Conservation (phyloP, 2,329 filamentous ascomycete genomes). For the Penicillium olsonii region DNA sequence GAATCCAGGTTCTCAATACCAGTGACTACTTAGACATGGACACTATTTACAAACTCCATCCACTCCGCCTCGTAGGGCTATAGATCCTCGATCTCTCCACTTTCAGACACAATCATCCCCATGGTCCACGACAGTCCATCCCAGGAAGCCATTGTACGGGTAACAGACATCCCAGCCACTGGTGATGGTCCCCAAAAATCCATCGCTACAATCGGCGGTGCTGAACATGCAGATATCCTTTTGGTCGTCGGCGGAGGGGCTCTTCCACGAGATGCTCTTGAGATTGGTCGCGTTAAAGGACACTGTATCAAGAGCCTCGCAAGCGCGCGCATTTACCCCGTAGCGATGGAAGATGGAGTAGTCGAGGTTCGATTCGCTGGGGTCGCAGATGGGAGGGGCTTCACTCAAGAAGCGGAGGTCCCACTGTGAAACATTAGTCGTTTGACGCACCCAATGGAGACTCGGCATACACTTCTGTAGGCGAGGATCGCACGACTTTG, state of each 20-base stretch:
- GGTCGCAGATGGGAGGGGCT: conserved; percentile 30
- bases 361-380: conserved; percentile 19
- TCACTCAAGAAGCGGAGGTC: conserved; percentile 34
- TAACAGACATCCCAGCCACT: conserved; percentile 30
- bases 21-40: too few relatives aligned
- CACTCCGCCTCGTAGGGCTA: neutral
- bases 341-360: conserved; percentile 23
- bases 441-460: neutral
- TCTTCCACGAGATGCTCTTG: conserved; percentile 31
- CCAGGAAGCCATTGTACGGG: conserved; percentile 21
- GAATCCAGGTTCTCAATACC: too few relatives aligned
- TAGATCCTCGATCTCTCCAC: too few relatives aligned
- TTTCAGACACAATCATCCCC: conserved; percentile 12
- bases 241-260: conserved; percentile 8
- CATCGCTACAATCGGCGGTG: conserved; percentile 9
- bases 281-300: conserved; percentile 16
- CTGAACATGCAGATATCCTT: conserved; percentile 28
- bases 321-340: conserved; percentile 11
- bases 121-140: conserved; percentile 23
- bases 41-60: neutral
- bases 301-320: conserved; percentile 6
- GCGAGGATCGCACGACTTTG: conserved; percentile 11
- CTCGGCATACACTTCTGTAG: conserved; percentile 21
- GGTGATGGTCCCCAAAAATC: conserved; percentile 15
- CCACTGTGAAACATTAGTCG: conserved; percentile 21